Conservation (phyloP, 805 yeast genomes). For the Cyberlindnera americana region DNA sequence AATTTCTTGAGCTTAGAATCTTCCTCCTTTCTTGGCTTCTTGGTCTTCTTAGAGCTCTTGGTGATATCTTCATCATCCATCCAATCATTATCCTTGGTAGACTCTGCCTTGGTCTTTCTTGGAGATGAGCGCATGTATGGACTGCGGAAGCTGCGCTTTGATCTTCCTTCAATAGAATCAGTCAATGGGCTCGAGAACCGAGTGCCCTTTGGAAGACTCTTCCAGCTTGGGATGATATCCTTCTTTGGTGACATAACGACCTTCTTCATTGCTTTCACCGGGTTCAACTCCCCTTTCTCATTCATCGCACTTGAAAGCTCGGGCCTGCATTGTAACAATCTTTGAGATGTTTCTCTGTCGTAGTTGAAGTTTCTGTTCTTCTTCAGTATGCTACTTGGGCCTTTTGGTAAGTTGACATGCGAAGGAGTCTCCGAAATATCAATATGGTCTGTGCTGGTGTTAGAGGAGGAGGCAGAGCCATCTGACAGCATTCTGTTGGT, state of each 20-base stretch:
- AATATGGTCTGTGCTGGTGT: constrained; percentile 1
- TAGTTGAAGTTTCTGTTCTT: constrained; percentile 16
- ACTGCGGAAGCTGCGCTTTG: constrained; percentile 12
- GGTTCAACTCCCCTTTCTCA: constrained; percentile 29
- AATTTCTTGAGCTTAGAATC: constrained; percentile 7
- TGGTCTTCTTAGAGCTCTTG: constrained; percentile 4
- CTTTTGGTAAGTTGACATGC: constrained; percentile 6
- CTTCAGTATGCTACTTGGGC: constrained; percentile 26
- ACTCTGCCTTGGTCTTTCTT: constrained; percentile 9
- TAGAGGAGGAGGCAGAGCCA: background rate
- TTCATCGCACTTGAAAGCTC: constrained; percentile 23
- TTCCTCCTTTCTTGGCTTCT: constrained; percentile 7
- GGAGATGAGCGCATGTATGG: constrained; percentile 21
- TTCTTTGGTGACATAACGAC: constrained; percentile 37
- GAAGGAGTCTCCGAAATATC: constrained; percentile 13
- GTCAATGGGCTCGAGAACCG: constrained; percentile 25
- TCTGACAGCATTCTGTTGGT: constrained; percentile 5
- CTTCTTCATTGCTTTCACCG: constrained; percentile 30
- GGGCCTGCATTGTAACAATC: constrained; percentile 20
- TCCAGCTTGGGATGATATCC: constrained; percentile 13
- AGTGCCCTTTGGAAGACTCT: constrained; percentile 3
- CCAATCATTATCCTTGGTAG: constrained; percentile 17
- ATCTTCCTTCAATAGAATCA: constrained; percentile 23
- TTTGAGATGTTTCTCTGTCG: constrained; percentile 20
- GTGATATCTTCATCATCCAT: constrained; percentile 19